phyloP scores from a whole-genome alignment of 164 flowering plant genomes.

The Magnolia sinica region DNA sequence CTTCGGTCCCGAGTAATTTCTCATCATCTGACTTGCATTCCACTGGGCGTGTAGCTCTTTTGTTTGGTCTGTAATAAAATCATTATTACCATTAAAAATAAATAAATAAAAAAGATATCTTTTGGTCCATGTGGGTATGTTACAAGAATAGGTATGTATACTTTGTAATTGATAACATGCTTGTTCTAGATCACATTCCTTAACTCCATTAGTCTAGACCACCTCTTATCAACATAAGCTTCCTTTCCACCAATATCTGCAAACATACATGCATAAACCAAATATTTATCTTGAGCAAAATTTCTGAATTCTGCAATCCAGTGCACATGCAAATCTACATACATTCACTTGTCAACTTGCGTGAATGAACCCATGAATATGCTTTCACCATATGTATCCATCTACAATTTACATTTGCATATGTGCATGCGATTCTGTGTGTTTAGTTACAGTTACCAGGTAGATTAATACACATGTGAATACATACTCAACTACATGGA shows the following conservation, averaged over 20 bases:
- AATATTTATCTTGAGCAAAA: neutral
- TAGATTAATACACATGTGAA: too few species aligned
- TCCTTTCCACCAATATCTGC: conserved; percentile 49
- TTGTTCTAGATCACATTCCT: conserved; percentile 5
- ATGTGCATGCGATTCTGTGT: too few species aligned
- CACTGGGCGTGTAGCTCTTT: neutral
- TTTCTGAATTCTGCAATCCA: neutral
- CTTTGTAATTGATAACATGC: neutral
- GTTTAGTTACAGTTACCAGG: too few species aligned
- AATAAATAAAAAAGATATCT: neutral
- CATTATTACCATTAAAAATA: too few species aligned
- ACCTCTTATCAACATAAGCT: conserved; percentile 27
- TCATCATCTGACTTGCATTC: too few species aligned
- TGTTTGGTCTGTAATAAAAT: neutral
- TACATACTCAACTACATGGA: too few species aligned
- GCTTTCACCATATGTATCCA: too few species aligned
- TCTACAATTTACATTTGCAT: too few species aligned
- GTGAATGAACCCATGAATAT: too few species aligned
- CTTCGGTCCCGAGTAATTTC: too few species aligned
- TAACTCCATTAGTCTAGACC: conserved; percentile 29
- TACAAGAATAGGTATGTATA: neutral
- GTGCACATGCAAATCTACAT: neutral
- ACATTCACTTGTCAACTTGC: too few species aligned
- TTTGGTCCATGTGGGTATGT: neutral
- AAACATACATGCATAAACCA: neutral